Base-by-base conservation (phyloP, 2,329 filamentous ascomycete genomes). In the Botrytis sinoallii region DNA sequence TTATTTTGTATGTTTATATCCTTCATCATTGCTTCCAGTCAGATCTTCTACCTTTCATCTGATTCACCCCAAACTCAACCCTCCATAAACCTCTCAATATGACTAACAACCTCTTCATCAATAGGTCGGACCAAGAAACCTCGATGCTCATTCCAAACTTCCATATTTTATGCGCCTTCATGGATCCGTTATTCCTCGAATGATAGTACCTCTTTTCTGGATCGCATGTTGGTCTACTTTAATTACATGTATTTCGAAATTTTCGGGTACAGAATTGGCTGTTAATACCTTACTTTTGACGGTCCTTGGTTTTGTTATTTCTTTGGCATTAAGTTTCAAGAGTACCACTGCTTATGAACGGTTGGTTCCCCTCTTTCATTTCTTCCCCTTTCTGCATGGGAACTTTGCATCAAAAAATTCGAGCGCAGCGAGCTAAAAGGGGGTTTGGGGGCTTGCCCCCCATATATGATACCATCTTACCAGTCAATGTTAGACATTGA, bases 221-320 rank as follows among this genome's bases (percentile, higher is more conserved):
- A 85, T 94, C 46, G 88, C 85, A 22, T 79, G 78, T 22, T 94
- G 92, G 92, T 85, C 91, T 1, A 91, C 90, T 1, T 81, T 86
- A 52, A 89, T 94, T 75, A 92, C 90, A 84, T 93, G 77, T 85
- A 84, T 83, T 22, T 71, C 67, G 2, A 32, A 2, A n/a, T 71
- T 61, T 67, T 82, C 86, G 20, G 81, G 59, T 42, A 59, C 42
- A 16, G 42, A 64, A 60, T 72, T 91, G 29, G 87, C 86, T 64
- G 89, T 94, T 76, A 86, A 87, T 80, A 89, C 86, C n/a, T 86
- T 93, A 46, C 85, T 94, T 32, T 85, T 95, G 71, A 94, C 92
- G 1, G 89, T 95, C 70, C 88, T 92, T 63, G 92, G 92, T 91
- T 94, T 95, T 84, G 91, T 95, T 74, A 92, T 95, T 81, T 90